Base-by-base conservation (phyloP, 2,329 filamentous ascomycete species). In the Hypoxylon sp. region DNA sequence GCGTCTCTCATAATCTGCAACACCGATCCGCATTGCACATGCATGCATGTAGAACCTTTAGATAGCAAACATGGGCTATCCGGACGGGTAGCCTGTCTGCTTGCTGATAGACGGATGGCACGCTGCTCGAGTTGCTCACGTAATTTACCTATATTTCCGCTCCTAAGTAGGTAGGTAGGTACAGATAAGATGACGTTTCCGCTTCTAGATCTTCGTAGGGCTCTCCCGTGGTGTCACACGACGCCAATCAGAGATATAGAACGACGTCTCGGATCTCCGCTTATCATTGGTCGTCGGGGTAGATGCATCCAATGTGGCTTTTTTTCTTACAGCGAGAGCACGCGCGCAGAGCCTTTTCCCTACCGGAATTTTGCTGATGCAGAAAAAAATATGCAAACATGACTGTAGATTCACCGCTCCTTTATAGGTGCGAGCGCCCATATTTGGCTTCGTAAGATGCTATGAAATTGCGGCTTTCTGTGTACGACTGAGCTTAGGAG, bases 371-470 rank as follows among this genome's bases (percentile, higher is more conserved):
- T 30, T n/a, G 48, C n/a, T 60, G 48, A 36, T 60, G 49, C 53
- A 49, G 56, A 51, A 57, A 25, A 51, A 25, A 46, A 28, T 23
- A 57, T 52, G 63, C 62, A 48, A 14, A 56, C 36, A 43, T 41
- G 48, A 60, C 56, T 49, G 43, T 50, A 46, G 41, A 59, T 70
- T 67, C 67, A 70, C 67, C 67, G 67, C 67, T 65, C 55, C 45
- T 67, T 67, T 21, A 46, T 34, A 10, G 14, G 21, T 19, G 32
- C 14, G 14, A 30, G 14, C 25, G 34, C 25, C 6, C 14, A 11
- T 38, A 10, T 53, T 51, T 55, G 17, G 13, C 13, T 38, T 19
- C 38, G 51, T 11, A 36, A 9, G 19, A 21, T 19, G 23, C 38
- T 9, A 10, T 45, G 32, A 53, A 59, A 5, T 55, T 52, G 66